Percentiles rank a stretch among this genome's conserved stretches.
Evolutionary conservation across 768 basidiomycete genomes (phyloP).

Genomic region (Tricholoma sp.): DNA sequence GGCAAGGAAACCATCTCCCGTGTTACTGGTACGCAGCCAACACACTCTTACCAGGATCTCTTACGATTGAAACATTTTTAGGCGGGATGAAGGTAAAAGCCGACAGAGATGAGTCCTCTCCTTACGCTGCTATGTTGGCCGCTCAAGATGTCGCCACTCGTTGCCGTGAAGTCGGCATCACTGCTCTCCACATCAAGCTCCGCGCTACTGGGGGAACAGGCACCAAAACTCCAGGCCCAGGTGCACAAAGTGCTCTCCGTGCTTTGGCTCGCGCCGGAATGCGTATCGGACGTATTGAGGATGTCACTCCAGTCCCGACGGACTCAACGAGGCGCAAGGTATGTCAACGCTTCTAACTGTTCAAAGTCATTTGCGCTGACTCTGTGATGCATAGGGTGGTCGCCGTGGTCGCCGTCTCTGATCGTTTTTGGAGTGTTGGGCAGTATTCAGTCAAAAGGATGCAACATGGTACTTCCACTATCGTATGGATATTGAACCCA

Average conservation of each 20-base stretch:
- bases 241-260: slow-evolving; percentile 96
- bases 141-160: slow-evolving; percentile 95
- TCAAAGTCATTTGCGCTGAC: background rate
- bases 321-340: slow-evolving; percentile 98
- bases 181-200: slow-evolving; percentile 98
- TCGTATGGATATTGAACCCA: slow-evolving; percentile 23
- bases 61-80: slow-evolving; percentile 18
- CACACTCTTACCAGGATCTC: background rate
- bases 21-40: slow-evolving; percentile 71
- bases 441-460: slow-evolving; percentile 1
- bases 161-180: slow-evolving; percentile 98
- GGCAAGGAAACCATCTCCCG: slow-evolving; percentile 99
- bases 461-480: slow-evolving; percentile 15
- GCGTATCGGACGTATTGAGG: slow-evolving; percentile 97
- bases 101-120: slow-evolving; percentile 98
- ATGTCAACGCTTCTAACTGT: slow-evolving; percentile 9
- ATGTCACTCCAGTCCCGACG: slow-evolving; percentile 95
- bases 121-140: slow-evolving; percentile 96
- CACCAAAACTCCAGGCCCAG: slow-evolving; percentile 98
- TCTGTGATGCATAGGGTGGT: slow-evolving; percentile 67
- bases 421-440: slow-evolving; percentile 19
- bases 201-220: slow-evolving; percentile 98
- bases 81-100: slow-evolving; percentile 99
- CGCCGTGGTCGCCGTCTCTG: slow-evolving; percentile 96
- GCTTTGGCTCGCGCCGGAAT: slow-evolving; percentile 98